Evolutionary conservation across 2,329 filamentous ascomycete species (phyloP), one percentile per base, ranked within the genome.

Genomic region (Phaeophleospora eucalypticola): DNA sequence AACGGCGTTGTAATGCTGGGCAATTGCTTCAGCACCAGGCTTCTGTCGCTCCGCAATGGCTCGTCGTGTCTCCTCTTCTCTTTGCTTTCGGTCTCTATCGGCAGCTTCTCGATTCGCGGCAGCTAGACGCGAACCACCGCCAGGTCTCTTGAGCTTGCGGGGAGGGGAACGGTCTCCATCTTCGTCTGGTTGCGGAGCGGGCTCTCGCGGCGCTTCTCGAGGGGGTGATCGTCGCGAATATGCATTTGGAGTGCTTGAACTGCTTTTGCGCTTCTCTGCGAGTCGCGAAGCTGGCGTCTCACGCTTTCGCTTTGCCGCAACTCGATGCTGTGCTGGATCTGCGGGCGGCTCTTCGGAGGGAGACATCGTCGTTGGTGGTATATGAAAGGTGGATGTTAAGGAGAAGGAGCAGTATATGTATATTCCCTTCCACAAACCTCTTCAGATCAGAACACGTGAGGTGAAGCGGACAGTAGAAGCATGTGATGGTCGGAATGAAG

Each of bases 1-100:
- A 0, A 97, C 91, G 32, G 87, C 84, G 69, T 98, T 98, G 77
- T 98, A 98, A 69, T 96, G 91, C 56, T 95, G 84, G 41, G 84
- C 82, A 40, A 97, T 93, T 6, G 95, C 84, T 62, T 97, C 89
- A 17, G 52, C 54, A 8, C 47, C 53, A 24, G 51, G 48, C 12
- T 43, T 34, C 17, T 41, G 24, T 9, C 54, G 43, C 16, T 43
- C 47, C 39, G 46, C 43, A 4, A 57, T 36, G 8, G 38, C 44
- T 20, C 70, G 69, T 75, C 34, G 74, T 57, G 43, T 57, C 39
- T 69, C 65, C 43, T 68, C 62, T 49, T 72, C 67, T 33, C 71
- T 62, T 45, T 71, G 60, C 41, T 47, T 49, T 52, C 71, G 65
- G 24, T 66, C 67, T 40, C 80, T 77, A 20, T 83, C 80, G 44